Base-by-base conservation (phyloP, 2,329 filamentous ascomycete species). In the Lojkania enalia region DNA sequence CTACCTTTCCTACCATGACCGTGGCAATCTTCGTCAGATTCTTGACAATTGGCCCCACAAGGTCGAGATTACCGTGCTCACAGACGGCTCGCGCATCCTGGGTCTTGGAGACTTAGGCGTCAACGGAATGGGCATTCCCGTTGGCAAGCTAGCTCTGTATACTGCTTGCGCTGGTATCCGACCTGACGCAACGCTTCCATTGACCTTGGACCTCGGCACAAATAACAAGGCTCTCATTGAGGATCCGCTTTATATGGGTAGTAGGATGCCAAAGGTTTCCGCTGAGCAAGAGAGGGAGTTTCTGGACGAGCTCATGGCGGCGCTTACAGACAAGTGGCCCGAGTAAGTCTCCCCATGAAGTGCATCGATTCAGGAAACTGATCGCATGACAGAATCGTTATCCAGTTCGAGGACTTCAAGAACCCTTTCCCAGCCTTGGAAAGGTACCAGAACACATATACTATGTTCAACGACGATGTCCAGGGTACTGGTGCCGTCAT, bases 381-480 rank as follows among this genome's bases (percentile, higher is more conserved):
- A 72, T 57, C 41, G 44, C 32, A 44, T 54, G 51, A 50, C 59
- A 82, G 81, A 53, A 85, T 86, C 57, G 82, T 86, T 55, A 88
- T 97, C 52, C 94, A 97, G 70, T 97, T 96, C 61, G 92, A 97
- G 50, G 94, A 97, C 67, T 97, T 96, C 73, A 95, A 97, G 78
- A 95, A 92, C 64, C 92, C 94, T 35, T 99, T 97, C 81, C 87
- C 88, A 52, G 92, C 95, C 63, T 82, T 97, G 30, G 87, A 94
- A 68, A 84, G 90, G 49, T 97, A 97, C 75, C 87, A 89, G 59
- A 79, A 91, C 68, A 82, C 79, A 54, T 92, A 96, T 78, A 91
- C 88, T 71, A 95, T 89, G 80, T 99, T 99, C 83, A 97, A 97
- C 72, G 94, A 97, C 66, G 92, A 99, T 68, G 94, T 99, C 66